Evolutionary conservation across 345 rosid genomes (phyloP).

Genomic region (Citrus hindsii): DNA sequence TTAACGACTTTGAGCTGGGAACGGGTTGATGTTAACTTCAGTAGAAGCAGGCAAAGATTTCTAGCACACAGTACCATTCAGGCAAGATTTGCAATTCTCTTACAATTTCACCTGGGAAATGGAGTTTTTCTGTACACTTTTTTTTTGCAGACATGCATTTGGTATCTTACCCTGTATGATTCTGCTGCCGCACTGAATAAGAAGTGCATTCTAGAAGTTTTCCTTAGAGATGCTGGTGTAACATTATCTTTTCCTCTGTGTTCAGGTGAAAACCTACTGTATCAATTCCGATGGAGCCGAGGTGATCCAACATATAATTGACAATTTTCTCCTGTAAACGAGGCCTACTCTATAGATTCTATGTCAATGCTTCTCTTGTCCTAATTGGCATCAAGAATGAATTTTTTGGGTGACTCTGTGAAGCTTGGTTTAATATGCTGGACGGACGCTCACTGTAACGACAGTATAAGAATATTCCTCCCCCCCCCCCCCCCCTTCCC

Average conservation of each 20-base stretch:
- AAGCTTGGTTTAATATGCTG: not conserved
- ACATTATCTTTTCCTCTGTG: not conserved
- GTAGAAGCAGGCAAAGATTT: conserved; percentile 57
- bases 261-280: conserved; percentile 57
- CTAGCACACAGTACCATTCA: conserved; percentile 78
- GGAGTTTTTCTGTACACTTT: not conserved
- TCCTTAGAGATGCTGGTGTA: conserved; percentile 1
- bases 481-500: no score
- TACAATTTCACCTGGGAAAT: not conserved
- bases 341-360: not conserved
- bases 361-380: not conserved
- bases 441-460: not conserved
- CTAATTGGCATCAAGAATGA: not conserved
- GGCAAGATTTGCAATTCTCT: conserved; percentile 38
- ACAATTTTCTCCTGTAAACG: conserved; percentile 48
- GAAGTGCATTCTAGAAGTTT: not conserved
- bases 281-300: conserved; percentile 75
- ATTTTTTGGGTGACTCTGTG: not conserved
- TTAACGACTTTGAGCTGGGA: conserved; percentile 74
- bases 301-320: conserved; percentile 78
- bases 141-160: not conserved
- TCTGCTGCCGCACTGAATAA: not conserved
- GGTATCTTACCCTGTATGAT: not conserved
- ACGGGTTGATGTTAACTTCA: conserved; percentile 73
- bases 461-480: no score